These are phyloP conservation scores for Chrysanthemum seticuspe DNA, from an alignment of 129 eudicot species.

Conservation along the genomic window DNA sequence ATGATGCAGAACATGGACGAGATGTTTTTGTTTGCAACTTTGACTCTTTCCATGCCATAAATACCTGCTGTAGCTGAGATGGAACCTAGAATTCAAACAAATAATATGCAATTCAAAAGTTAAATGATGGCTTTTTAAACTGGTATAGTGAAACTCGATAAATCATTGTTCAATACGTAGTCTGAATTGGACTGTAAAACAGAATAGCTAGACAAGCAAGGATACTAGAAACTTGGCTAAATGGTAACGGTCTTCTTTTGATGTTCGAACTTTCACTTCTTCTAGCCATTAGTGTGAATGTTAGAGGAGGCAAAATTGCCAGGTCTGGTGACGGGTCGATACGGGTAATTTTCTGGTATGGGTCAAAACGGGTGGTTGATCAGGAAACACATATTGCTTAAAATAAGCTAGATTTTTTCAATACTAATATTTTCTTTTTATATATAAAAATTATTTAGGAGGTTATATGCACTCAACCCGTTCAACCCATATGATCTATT, in stretches of 20 bases:
- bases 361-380: no score
- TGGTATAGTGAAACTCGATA: no score
- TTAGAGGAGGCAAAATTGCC: no score
- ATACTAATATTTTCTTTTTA: not conserved
- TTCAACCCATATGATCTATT: not conserved
- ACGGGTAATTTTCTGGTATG: no score
- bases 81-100: constrained; percentile 50
- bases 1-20: not conserved
- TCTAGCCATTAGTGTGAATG: no score
- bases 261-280: not conserved
- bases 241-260: not conserved
- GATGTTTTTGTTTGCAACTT: constrained; percentile 22
- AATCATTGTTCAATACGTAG: no score
- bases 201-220: not conserved
- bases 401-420: no score
- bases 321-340: no score
- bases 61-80: constrained; percentile 39
- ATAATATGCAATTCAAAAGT: not conserved
- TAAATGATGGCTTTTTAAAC: not conserved
- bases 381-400: no score
- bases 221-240: not conserved
- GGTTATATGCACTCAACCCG: not conserved
- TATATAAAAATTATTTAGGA: not conserved
- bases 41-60: constrained; percentile 45
- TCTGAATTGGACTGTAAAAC: no score